A percentile compares a stretch with the other conserved stretches of the same genome.
Evolutionary conservation across 2,329 filamentous ascomycete species (phyloP).

Genomic region (Claviceps arundinis): DNA sequence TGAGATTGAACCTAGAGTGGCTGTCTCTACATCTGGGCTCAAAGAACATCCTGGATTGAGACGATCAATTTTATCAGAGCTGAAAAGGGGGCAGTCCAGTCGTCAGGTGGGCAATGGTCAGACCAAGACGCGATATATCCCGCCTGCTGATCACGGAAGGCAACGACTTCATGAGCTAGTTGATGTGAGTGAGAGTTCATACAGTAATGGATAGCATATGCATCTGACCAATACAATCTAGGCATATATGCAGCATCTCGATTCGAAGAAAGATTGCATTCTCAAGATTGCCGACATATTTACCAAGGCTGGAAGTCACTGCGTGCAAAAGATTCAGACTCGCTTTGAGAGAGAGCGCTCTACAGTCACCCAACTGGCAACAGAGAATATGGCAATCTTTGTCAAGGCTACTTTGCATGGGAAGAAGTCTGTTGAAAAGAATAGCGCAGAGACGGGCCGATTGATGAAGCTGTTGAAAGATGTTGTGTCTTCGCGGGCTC

Average conservation of each 20-base stretch:
- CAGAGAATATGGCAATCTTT: neutral
- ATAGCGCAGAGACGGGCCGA: neutral
- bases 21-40: neutral
- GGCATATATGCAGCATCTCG: constrained; percentile 2
- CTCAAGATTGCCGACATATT: constrained; percentile 2
- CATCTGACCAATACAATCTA: neutral
- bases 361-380: neutral
- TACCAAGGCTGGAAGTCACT: constrained; percentile 3
- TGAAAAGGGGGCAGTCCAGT: neutral
- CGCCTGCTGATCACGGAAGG: neutral
- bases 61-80: constrained; percentile 1
- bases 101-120: neutral
- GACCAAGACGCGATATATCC: neutral
- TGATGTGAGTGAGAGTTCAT: constrained; percentile 1
- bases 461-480: constrained; percentile 1
- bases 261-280: constrained; percentile 1
- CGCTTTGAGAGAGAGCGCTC: constrained; percentile 4
- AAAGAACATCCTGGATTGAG: neutral
- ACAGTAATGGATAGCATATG: neutral
- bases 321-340: constrained; percentile 5
- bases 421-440: neutral
- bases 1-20: neutral
- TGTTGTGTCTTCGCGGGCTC: neutral
- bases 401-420: neutral
- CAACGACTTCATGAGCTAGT: constrained; percentile 4